Base-by-base conservation (phyloP, 2,329 filamentous ascomycete species). In the Conoideocrella luteorostrata region DNA sequence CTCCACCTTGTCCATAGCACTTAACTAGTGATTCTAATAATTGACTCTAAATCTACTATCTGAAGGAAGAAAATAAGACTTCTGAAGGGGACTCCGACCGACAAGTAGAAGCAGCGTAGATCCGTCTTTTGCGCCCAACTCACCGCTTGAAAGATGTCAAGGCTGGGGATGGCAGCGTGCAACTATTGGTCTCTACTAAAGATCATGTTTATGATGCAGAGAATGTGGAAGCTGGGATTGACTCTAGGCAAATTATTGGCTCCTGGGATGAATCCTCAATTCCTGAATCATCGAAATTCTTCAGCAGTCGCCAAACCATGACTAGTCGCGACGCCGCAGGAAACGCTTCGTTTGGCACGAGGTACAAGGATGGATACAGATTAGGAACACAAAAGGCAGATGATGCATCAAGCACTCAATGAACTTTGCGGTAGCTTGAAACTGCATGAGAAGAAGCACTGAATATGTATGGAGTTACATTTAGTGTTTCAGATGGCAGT, bases 141-240 rank as follows among this genome's bases (percentile, higher is more conserved):
- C 32, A 34, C 15, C 32, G 32, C 17, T n/a, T 34, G 15, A 34
- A 34, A 34, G 32, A 34, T 17, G 29, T 28, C 26, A 28, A 28
- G 13, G 26, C 26, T 28, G 26, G 26, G 13, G 26, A 28, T 28
- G 7, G 13, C 38, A 28, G 51, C 21, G 45, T 54, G 6, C 52
- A 54, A 34, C 43, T 54, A 2, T 30, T 54, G 20, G 24, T 54
- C 2, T 54, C 52, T 10, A 54, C 50, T 6, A 52, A 51, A 20
- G 52, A 53, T 26, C 48, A 54, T 15, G 35, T 54, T 9, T 54
- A 54, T 22, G 12, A 54, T 18, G 50, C 50, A 5, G 43, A 46
- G 34, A 37, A 34, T 2, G 37, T 54, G 17, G 45, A 40, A 11
- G 21, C 47, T 17, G 51, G 50, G 7, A 7, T 15, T 28, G 34